These are phyloP conservation scores for Cavenderia fasciculata DNA, from an alignment of 78 protist species.

Conservation along the genomic window DNA sequence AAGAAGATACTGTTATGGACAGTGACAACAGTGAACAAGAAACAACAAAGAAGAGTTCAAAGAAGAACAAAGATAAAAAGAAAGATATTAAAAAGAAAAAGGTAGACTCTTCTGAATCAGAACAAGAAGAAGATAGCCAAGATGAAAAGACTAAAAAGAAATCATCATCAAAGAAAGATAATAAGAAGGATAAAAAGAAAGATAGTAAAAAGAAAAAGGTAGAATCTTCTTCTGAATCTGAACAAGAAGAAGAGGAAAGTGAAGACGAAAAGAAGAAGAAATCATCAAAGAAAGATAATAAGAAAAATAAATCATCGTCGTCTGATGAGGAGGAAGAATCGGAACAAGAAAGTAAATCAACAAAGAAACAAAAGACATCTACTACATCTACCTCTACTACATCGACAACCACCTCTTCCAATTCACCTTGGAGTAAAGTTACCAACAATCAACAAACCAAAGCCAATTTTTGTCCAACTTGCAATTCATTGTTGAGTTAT, in stretches of 20 bases:
- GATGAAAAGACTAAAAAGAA: not conserved
- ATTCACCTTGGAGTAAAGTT: not conserved
- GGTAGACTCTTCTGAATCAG: not conserved
- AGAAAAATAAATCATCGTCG: not conserved
- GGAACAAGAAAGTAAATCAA: not conserved
- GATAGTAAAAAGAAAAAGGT: constrained; percentile 2
- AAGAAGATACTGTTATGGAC: no score
- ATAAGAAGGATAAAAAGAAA: constrained; percentile 6
- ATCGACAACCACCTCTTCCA: not conserved
- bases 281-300: not conserved
- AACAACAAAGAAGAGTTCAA: not conserved
- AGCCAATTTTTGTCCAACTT: constrained; percentile 78
- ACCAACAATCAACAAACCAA: constrained; percentile 26
- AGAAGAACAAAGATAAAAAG: not conserved
- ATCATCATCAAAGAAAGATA: not conserved
- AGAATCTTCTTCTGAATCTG: not conserved
- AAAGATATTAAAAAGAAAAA: not conserved
- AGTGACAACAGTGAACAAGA: not conserved
- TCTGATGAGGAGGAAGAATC: constrained; percentile 10
- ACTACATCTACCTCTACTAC: not conserved
- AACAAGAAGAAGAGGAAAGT: not conserved
- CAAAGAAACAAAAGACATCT: not conserved
- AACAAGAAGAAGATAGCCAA: not conserved
- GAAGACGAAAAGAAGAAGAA: not conserved
- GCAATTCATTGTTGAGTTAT: constrained; percentile 48